Percentiles rank a stretch among this genome's conserved stretches.
Evolutionary conservation across 2,329 filamentous ascomycete species (phyloP).

Genomic region (Cercospora beticola): DNA sequence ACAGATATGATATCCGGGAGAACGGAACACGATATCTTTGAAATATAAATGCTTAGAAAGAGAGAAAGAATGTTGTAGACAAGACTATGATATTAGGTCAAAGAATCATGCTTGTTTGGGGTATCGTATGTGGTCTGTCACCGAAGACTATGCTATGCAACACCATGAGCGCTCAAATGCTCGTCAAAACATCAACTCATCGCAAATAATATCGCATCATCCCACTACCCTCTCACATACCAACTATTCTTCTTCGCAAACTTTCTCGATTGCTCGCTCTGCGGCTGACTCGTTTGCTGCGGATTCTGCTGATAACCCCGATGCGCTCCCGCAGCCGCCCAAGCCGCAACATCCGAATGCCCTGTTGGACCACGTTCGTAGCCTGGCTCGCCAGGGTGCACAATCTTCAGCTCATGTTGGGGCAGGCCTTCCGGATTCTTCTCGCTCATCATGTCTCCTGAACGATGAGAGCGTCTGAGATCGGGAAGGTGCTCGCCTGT

Average conservation of each 20-base stretch:
- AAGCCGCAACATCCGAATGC: slow-evolving; percentile 11
- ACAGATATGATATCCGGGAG: background rate
- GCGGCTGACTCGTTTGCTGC: background rate
- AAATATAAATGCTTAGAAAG: background rate
- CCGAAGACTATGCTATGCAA: background rate
- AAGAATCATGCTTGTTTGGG: background rate
- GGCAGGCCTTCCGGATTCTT: background rate
- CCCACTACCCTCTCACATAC: slow-evolving; percentile 2
- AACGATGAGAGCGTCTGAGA: background rate
- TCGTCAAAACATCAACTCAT: background rate
- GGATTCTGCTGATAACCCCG: background rate
- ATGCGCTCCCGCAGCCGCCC: slow-evolving; percentile 5
- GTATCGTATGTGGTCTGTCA: background rate
- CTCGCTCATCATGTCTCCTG: background rate
- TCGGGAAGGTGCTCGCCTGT: slow-evolving; percentile 18
- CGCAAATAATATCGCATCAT: background rate
- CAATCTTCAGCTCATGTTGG: slow-evolving; percentile 8
- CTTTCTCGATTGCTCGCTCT: slow-evolving; percentile 7
- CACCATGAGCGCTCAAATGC: background rate
- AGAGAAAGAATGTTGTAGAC: background rate
- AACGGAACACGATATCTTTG: background rate
- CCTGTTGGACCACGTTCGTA: slow-evolving; percentile 7
- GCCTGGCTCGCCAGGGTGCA: slow-evolving; percentile 3
- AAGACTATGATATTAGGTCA: background rate
- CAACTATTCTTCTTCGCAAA: slow-evolving; percentile 13